Evolutionary conservation across 1,284 basidiomycete species (phyloP).

Genomic region (Exsudoporus floridanus): DNA sequence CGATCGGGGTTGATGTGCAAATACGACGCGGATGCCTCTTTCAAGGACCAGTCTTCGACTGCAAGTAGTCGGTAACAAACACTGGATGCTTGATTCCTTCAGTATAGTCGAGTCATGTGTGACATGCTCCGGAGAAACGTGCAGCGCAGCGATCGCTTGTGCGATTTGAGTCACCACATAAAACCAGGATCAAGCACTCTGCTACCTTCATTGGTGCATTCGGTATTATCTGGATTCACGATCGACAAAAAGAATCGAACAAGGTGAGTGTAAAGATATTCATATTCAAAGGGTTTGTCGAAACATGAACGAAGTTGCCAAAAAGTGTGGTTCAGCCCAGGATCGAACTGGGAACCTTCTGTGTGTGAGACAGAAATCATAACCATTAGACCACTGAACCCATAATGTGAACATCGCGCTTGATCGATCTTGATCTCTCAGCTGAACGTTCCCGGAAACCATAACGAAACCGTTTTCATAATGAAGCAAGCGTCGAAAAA

Average conservation of each 20-base stretch:
- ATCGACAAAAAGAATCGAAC: neutral
- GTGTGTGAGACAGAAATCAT: slow-evolving; percentile 50
- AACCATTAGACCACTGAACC: slow-evolving; percentile 45
- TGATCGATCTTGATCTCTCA: no score
- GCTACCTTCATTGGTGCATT: neutral
- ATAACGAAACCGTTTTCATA: no score
- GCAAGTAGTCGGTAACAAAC: neutral
- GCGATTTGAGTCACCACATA: neutral
- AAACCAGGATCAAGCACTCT: neutral
- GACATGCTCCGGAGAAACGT: neutral
- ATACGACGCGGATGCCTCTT: neutral
- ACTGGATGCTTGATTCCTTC: no score
- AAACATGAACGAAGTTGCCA: neutral
- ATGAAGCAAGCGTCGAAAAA: neutral
- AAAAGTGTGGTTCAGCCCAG: slow-evolving; percentile 43
- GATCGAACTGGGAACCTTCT: slow-evolving; percentile 51
- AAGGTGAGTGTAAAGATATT: neutral
- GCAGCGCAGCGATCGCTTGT: neutral
- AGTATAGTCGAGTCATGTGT: neutral
- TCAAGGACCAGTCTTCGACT: neutral
- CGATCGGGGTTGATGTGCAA: slow-evolving; percentile 3
- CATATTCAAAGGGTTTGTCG: neutral
- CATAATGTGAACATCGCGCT: accelerated
- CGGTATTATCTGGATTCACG: neutral
- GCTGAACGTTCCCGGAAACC: no score